Percentiles rank a stretch among this genome's conserved stretches.
These are phyloP conservation scores for Pseudofabraea citricarpa DNA, from an alignment of 2,329 filamentous ascomycete species.

Conservation along the genomic window DNA sequence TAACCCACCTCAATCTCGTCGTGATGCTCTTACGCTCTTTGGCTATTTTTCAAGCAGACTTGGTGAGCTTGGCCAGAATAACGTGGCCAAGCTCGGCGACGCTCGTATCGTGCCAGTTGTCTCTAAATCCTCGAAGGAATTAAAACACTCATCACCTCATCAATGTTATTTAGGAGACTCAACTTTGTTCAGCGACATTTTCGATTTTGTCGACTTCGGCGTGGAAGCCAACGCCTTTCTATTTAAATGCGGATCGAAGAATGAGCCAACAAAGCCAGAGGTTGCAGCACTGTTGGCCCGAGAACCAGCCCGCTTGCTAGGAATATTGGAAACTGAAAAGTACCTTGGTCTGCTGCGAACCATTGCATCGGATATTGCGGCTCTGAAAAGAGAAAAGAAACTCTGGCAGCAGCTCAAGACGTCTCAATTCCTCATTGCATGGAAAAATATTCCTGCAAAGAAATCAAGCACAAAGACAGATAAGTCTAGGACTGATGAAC, in stretches of 20 bases:
- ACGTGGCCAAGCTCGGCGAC: conserved; percentile 55
- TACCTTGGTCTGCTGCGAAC: conserved; percentile 80
- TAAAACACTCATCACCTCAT: conserved; percentile 60
- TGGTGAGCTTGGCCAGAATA: conserved; percentile 62
- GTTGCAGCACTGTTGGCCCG: conserved; percentile 78
- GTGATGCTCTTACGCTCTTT: conserved; percentile 69
- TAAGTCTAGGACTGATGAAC: conserved; percentile 16
- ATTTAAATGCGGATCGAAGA: conserved; percentile 82
- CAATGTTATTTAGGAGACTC: conserved; percentile 76
- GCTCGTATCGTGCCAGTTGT: conserved; percentile 69
- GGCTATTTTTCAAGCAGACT: conserved; percentile 77
- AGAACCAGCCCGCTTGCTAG: conserved; percentile 77
- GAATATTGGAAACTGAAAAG: conserved; percentile 77
- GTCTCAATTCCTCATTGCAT: conserved; percentile 77
- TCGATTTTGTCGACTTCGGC: conserved; percentile 96
- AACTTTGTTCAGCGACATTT: conserved; percentile 75
- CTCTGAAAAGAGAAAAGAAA: conserved; percentile 72
- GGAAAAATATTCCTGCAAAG: conserved; percentile 56
- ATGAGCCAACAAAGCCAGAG: conserved; percentile 82
- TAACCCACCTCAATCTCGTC: conserved; percentile 62
- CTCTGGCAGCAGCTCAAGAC: conserved; percentile 72
- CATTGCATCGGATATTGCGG: conserved; percentile 66
- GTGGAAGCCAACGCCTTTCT: conserved; percentile 83
- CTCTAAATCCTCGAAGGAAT: conserved; percentile 20
- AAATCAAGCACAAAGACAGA: conserved; percentile 16